phyloP scores from a whole-genome alignment of 805 yeast genomes.

The Candida alai region DNA sequence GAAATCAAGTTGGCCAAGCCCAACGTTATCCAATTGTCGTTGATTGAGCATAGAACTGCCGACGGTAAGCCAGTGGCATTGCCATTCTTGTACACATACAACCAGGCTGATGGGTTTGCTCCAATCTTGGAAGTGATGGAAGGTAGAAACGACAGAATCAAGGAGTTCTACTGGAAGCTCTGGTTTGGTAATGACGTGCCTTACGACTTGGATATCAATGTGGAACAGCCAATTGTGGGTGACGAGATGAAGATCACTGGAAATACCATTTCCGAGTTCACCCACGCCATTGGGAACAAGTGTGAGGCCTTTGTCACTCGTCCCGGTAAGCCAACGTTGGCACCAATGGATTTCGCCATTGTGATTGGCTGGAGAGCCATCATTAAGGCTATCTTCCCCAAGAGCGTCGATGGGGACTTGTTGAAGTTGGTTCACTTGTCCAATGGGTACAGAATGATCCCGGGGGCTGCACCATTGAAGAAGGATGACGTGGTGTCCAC shows the following conservation, averaged over 20 bases:
- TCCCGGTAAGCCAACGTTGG: constrained; percentile 77
- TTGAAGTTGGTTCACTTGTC: constrained; percentile 91
- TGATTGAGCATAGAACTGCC: constrained; percentile 86
- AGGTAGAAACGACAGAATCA: constrained; percentile 88
- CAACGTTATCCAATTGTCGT: constrained; percentile 58
- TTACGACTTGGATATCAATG: constrained; percentile 69
- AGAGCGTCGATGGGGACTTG: constrained; percentile 92
- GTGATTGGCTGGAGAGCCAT: constrained; percentile 98
- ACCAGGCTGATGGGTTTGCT: constrained; percentile 88
- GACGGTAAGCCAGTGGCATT: constrained; percentile 72
- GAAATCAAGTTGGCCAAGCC: constrained; percentile 50
- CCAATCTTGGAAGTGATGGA: constrained; percentile 89
- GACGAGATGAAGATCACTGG: constrained; percentile 63
- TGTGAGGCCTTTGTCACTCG: constrained; percentile 94
- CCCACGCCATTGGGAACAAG: constrained; percentile 95
- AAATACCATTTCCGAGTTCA: constrained; percentile 82
- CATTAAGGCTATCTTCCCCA: constrained; percentile 97
- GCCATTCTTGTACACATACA: constrained; percentile 72
- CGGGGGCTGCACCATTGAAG: constrained; percentile 86
- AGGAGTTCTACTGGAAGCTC: constrained; percentile 93
- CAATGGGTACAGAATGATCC: constrained; percentile 88
- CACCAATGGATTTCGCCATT: constrained; percentile 99
- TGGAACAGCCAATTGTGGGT: constrained; percentile 68
- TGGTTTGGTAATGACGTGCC: constrained; percentile 75
- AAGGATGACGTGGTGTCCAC: constrained; percentile 84